phyloP scores from a whole-genome alignment of 1,284 basidiomycete species.

The Coniferiporia weirii region DNA sequence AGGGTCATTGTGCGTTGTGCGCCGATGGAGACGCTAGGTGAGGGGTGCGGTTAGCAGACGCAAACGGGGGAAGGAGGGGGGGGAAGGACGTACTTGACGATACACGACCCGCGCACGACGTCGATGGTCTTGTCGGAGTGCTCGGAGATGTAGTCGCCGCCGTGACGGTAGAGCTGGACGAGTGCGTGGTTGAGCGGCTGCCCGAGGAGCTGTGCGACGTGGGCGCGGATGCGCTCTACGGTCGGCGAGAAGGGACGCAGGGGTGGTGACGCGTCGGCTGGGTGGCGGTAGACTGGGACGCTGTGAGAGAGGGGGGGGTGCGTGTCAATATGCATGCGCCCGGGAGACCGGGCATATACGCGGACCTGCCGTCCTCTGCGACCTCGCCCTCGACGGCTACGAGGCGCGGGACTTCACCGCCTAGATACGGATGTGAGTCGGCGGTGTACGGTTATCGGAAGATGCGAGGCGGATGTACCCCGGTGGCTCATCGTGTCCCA shows the following conservation, averaged over 20 bases:
- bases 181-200: slow-evolving; percentile 74
- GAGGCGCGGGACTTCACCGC: slow-evolving; percentile 69
- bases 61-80: not conserved
- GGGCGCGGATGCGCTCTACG: slow-evolving; percentile 53
- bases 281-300: slow-evolving; percentile 73
- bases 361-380: slow-evolving; percentile 54
- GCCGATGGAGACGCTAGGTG: slow-evolving; percentile 52
- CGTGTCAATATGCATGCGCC: not conserved
- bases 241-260: slow-evolving; percentile 61
- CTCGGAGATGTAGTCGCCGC: slow-evolving; percentile 75
- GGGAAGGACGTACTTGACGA: slow-evolving; percentile 45
- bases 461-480: slow-evolving; percentile 33
- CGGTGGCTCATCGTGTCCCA: slow-evolving; percentile 71
- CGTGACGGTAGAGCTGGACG: slow-evolving; percentile 70
- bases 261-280: slow-evolving; percentile 67
- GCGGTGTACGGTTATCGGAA: no score
- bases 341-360: slow-evolving; percentile 8
- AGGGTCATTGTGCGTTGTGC: slow-evolving; percentile 69
- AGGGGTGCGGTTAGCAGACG: not conserved
- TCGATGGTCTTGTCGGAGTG: slow-evolving; percentile 81
- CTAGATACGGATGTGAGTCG: slow-evolving; percentile 28
- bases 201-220: slow-evolving; percentile 47
- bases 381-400: slow-evolving; percentile 68
- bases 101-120: slow-evolving; percentile 59
- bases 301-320: slow-evolving; percentile 31